These are phyloP conservation scores for Coccinonectria pachysandricola DNA, from an alignment of 2,329 filamentous ascomycete species.

Conservation along the genomic window DNA sequence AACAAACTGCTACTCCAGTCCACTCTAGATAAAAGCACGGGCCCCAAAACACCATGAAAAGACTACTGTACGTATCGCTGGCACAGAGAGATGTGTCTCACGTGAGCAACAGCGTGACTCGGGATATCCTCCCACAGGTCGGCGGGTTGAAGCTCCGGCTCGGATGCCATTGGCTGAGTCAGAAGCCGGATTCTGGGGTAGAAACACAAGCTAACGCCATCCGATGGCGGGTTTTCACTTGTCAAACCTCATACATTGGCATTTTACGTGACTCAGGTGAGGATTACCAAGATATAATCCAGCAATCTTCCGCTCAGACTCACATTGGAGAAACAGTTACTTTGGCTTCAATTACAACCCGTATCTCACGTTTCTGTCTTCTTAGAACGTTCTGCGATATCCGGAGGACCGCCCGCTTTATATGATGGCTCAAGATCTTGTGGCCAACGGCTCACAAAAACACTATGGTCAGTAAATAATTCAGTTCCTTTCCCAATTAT, in stretches of 20 bases:
- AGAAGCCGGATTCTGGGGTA: slow-evolving; percentile 7
- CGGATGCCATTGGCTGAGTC: slow-evolving; percentile 16
- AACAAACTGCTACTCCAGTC: too few species aligned
- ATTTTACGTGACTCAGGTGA: too few species aligned
- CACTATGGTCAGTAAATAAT: slow-evolving; percentile 22
- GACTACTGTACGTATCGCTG: too few species aligned
- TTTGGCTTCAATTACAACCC: slow-evolving; percentile 7
- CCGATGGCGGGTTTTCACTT: slow-evolving; percentile 11
- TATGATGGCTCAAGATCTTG: slow-evolving; percentile 16
- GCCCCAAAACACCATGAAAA: neutral
- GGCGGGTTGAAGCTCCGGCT: slow-evolving; percentile 3
- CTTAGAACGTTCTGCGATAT: slow-evolving; percentile 2
- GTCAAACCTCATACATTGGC: too few species aligned
- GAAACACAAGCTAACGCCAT: too few species aligned
- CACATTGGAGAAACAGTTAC: too few species aligned
- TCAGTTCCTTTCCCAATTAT: slow-evolving; percentile 1
- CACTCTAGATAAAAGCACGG: too few species aligned
- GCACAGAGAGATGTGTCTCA: too few species aligned
- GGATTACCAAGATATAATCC: too few species aligned
- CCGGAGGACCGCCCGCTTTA: too few species aligned
- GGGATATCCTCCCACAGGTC: too few species aligned
- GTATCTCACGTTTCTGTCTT: slow-evolving; percentile 5
- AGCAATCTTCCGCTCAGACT: too few species aligned
- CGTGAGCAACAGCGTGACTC: slow-evolving; percentile 8
- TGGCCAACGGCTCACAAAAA: slow-evolving; percentile 8